These are phyloP conservation scores for Erysimum pusillum DNA, from an alignment of 441 rosid genomes.

Conservation along the genomic window DNA sequence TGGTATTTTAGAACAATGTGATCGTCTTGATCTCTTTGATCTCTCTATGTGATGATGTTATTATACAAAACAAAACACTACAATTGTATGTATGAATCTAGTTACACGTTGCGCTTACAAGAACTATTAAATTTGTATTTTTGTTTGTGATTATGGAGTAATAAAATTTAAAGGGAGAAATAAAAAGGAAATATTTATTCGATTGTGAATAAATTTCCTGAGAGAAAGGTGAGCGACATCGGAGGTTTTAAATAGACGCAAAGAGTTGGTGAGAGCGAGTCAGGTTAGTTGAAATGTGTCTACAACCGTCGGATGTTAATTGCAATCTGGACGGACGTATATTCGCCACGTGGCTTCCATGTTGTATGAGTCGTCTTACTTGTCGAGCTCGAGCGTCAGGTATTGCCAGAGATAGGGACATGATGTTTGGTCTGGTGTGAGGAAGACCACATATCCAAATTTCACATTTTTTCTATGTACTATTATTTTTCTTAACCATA, in stretches of 20 bases:
- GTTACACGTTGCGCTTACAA: slow-evolving; percentile 38
- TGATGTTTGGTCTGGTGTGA: slow-evolving; percentile 33
- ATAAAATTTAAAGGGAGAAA: not conserved
- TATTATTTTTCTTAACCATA: not conserved
- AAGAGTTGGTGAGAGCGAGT: slow-evolving; percentile 39
- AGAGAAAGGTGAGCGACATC: slow-evolving; percentile 33
- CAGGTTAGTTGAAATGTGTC: slow-evolving; percentile 42
- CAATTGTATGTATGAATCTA: slow-evolving; percentile 17
- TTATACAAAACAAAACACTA: slow-evolving; percentile 18
- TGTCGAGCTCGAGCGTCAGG: slow-evolving; percentile 40
- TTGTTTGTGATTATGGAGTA: not conserved
- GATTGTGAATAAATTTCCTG: slow-evolving; percentile 40
- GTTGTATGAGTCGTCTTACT: slow-evolving; percentile 18
- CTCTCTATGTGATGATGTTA: slow-evolving; percentile 10
- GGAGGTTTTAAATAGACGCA: slow-evolving; percentile 40
- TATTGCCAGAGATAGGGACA: slow-evolving; percentile 29
- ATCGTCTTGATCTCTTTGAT: not conserved
- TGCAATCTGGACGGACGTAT: slow-evolving; percentile 31
- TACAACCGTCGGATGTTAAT: slow-evolving; percentile 37
- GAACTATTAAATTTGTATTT: not conserved
- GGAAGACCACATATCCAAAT: slow-evolving; percentile 21
- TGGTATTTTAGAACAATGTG: not conserved
- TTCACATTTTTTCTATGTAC: not conserved
- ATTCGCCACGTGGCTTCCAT: slow-evolving; percentile 35
- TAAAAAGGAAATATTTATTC: slow-evolving; percentile 31